Evolutionary conservation across 1,139 yeast genomes (phyloP), one percentile per base, ranked within the genome.

Genomic region (Sugiyamaella novakii): DNA sequence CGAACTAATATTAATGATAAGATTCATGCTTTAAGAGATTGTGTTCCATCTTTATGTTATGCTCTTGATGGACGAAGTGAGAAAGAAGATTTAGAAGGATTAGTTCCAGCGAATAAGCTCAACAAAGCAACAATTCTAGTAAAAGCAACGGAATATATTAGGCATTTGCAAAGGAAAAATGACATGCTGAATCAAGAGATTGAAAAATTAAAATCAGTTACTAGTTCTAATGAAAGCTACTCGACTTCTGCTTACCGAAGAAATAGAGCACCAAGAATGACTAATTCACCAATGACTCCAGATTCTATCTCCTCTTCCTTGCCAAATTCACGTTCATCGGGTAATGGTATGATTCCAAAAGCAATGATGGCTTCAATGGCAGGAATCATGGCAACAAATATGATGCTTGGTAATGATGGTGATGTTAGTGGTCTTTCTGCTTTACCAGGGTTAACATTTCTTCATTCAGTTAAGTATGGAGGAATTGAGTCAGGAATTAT

Each of bases 101-200:
- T 89, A 51, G 77, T 83, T n/a, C 96, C 96, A 0, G 95, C 96
- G 2, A 73, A 80, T 47, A 88, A 87, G 63, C 75, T 89, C 58
- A 89, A 88, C 69, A 91, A 91, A 67, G 97, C 96, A 5, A 84
- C 88, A 44, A 89, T 91, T 24, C 75, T 91, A 55, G 79, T 88
- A 44, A 87, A 89, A 64, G 96, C 97, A 3, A 86, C 94, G 1
- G 97, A 89, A 66, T 91, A 89, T 63, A 89, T 91, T 59, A 77
- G 79, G 59, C 96, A 89, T 67, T 74, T 91, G 63, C 95, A 89
- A 63, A 68, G 70, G 47, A 84, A 85, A 60, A 87, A 87, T 64
- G 77, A 74, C 1, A 59, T 69, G 14, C 72, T 87, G 57, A 71
- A 68, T 54, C 71, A 74, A 49, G 91, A 87, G 60, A 78, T 81